Percentiles rank a stretch among this genome's conserved stretches.
Conservation (phyloP, 2,329 filamentous ascomycete species). For the Aspergillus sp. region DNA sequence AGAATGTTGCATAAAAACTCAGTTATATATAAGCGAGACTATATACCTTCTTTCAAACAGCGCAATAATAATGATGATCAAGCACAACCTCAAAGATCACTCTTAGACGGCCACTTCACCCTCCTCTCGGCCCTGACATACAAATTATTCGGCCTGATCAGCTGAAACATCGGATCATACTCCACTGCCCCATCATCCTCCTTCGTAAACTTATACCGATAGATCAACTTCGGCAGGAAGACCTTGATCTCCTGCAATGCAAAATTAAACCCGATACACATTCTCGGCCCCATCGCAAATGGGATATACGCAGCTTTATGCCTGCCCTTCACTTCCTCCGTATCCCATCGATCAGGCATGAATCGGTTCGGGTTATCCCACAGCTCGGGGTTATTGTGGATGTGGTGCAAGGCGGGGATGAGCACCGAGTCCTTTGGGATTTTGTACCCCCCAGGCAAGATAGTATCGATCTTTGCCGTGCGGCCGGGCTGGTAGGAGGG, state of each 20-base stretch:
- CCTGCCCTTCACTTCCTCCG: conserved; percentile 48
- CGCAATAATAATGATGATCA: too few relatives aligned
- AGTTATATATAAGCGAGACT: too few relatives aligned
- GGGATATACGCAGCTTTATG: conserved; percentile 53
- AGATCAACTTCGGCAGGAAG: conserved; percentile 52
- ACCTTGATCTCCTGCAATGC: conserved; percentile 59
- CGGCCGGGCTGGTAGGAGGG: conserved; percentile 58
- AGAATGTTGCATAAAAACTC: too few relatives aligned
- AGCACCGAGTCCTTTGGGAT: conserved; percentile 50
- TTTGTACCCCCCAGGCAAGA: conserved; percentile 57
- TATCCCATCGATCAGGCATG: conserved; percentile 58
- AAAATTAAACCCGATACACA: conserved; percentile 63
- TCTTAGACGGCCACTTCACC: conserved; percentile 22
- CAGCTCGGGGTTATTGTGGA: conserved; percentile 48
- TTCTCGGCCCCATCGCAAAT: conserved; percentile 53
- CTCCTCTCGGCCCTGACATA: conserved; percentile 16
- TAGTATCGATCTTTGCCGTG: conserved; percentile 51
- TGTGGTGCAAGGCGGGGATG: conserved; percentile 45
- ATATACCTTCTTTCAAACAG: too few relatives aligned
- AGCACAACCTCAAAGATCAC: not conserved
- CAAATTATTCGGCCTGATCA: conserved; percentile 23
- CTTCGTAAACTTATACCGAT: conserved; percentile 52
- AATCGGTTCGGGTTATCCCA: conserved; percentile 58
- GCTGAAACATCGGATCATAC: conserved; percentile 25
- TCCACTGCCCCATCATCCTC: conserved; percentile 46